Base-by-base conservation (phyloP, 2,329 filamentous ascomycete species). In the Verticillium isaacii region DNA sequence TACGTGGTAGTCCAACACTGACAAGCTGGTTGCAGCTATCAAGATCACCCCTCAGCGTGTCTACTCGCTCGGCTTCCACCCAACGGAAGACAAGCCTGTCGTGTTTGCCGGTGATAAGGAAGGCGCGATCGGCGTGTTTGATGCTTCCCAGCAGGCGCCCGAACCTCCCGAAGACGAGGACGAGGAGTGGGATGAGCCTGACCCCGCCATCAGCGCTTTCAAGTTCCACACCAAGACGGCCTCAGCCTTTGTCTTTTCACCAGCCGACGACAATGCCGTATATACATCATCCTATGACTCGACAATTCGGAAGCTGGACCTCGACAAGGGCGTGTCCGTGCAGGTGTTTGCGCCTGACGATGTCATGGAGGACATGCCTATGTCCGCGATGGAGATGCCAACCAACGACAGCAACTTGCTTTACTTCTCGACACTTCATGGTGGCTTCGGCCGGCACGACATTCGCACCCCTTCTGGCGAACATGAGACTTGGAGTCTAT, bases 21-120 rank as follows among this genome's bases (percentile, higher is more conserved):
- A 59, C 45, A 17, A 15, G 6, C 12, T 23, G 17, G 29, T 29
- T 6, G 1, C 67, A 92, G 91, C 91, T 60, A 95, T 97, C 69
- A 98, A 97, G 72, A 89, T 97, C 57, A 94, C 91, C 0, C 93
- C 93, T 0, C 92, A 97, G 67, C 81, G 94, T 60, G 85, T 96
- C 15, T 99, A 98, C 71, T 84, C 91, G 0, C 86, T 98, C 68
- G 88, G 89, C 0, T 94, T 99, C 68, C 95, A 99, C 69, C 95
- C 95, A 0, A 93, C 88, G 0, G 82, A 88, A 62, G 87, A 93
- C 2, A 98, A 98, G 69, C 88, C 93, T 0, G 80, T 99, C 2
- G 84, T 98, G 1, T 96, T 99, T 71, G 94, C 94, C 0, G 94
- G 94, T 12, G 95, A 99, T 70, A 99, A 99, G 73, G 84, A 96